phyloP scores from a whole-genome alignment of 163 green algal genomes.

The Scenedesmus sp. region DNA sequence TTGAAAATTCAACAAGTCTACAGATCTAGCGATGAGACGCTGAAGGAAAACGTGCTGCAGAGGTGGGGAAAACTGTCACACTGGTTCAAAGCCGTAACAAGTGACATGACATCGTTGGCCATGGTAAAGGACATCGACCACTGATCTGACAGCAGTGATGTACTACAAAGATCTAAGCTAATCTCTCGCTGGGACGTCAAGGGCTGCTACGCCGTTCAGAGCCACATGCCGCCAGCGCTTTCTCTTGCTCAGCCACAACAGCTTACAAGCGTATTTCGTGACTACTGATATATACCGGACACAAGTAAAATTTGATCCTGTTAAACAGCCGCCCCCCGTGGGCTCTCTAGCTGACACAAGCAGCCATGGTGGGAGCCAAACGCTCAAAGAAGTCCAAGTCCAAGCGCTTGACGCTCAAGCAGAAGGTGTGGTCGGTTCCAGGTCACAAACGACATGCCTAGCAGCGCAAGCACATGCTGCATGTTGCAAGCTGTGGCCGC shows the following conservation, averaged over 20 bases:
- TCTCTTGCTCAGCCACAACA: neutral
- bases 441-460: neutral
- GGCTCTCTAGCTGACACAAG: neutral
- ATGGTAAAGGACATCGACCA: neutral
- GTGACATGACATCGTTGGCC: neutral
- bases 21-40: no score
- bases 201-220: neutral
- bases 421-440: slow-evolving; percentile 93
- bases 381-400: slow-evolving; percentile 92
- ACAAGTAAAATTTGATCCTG: neutral
- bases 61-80: no score
- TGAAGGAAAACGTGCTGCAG: no score
- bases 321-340: neutral
- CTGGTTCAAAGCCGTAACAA: neutral
- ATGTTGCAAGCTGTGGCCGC: neutral
- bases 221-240: neutral
- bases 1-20: no score
- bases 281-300: neutral
- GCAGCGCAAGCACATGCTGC: neutral
- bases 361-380: slow-evolving; percentile 82
- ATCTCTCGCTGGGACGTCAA: neutral
- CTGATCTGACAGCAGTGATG: neutral
- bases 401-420: slow-evolving; percentile 91
- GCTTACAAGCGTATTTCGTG: neutral
- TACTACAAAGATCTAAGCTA: no score